Percentiles rank a stretch among this genome's conserved stretches.
Conservation (phyloP, 495 filamentous ascomycete genomes). For the Bacidia rubella region DNA sequence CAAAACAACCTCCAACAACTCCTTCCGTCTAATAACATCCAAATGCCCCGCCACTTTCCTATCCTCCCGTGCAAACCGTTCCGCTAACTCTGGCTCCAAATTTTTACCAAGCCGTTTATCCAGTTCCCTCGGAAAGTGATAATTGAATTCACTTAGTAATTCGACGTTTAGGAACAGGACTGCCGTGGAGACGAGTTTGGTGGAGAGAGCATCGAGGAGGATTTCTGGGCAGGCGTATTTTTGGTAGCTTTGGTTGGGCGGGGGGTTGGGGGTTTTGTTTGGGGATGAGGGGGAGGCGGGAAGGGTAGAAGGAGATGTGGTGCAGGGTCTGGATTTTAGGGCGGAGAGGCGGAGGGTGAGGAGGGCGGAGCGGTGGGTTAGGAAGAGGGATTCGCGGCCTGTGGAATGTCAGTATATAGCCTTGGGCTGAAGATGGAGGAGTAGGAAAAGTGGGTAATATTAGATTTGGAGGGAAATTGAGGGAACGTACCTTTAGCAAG, state of each 20-base stretch:
- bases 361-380: slow-evolving; percentile 76
- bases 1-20: slow-evolving; percentile 80
- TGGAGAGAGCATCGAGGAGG: slow-evolving; percentile 91
- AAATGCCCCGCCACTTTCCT: slow-evolving; percentile 76
- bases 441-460: too few relatives aligned
- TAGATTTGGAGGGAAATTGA: too few relatives aligned
- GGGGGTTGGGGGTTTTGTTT: too few relatives aligned
- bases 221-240: slow-evolving; percentile 96
- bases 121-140: slow-evolving; percentile 87
- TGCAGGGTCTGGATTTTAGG: slow-evolving; percentile 77
- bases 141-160: slow-evolving; percentile 91
- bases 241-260: too few relatives aligned
- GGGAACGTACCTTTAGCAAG: slow-evolving; percentile 44
- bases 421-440: too few relatives aligned
- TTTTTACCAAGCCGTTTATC: slow-evolving; percentile 75
- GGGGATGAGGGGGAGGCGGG: background rate
- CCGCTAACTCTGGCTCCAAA: slow-evolving; percentile 63
- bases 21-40: slow-evolving; percentile 82
- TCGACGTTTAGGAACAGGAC: slow-evolving; percentile 98
- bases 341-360: slow-evolving; percentile 81
- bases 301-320: slow-evolving; percentile 43
- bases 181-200: slow-evolving; percentile 86
- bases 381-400: slow-evolving; percentile 77
- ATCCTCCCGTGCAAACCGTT: slow-evolving; percentile 86
- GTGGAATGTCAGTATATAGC: slow-evolving; percentile 31